phyloP scores from a whole-genome alignment of 2,329 filamentous ascomycete genomes.

The Teratosphaeria nubilosa region DNA sequence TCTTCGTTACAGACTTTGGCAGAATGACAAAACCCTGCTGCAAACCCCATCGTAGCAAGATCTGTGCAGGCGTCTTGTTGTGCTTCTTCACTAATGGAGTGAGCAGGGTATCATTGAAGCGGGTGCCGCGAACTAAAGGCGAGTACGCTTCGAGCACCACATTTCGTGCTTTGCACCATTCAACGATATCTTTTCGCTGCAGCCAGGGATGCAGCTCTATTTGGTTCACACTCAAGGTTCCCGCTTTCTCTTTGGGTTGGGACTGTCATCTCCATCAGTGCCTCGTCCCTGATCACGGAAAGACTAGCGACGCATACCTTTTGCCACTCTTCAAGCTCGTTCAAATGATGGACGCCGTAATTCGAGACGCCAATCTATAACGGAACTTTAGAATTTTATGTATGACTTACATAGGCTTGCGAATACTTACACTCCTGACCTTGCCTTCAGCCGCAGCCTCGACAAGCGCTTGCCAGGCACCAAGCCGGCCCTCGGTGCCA shows the following conservation, averaged over 20 bases:
- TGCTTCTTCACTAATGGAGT: constrained; percentile 45
- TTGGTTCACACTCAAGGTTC: constrained; percentile 58
- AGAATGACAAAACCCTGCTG: constrained; percentile 53
- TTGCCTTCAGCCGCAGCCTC: constrained; percentile 43
- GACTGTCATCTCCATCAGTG: background rate
- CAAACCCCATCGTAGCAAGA: constrained; percentile 52
- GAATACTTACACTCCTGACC: constrained; percentile 34
- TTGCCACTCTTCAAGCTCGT: constrained; percentile 45
- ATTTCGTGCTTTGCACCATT: constrained; percentile 56
- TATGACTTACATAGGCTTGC: too few relatives aligned
- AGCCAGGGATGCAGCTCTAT: constrained; percentile 89
- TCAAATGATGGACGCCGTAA: constrained; percentile 45
- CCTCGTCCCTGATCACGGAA: background rate
- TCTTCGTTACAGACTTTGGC: constrained; percentile 47
- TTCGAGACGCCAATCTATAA: constrained; percentile 38
- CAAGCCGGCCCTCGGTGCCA: constrained; percentile 38
- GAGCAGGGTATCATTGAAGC: constrained; percentile 45
- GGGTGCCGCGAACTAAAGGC: constrained; percentile 31
- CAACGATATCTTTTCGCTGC: constrained; percentile 63
- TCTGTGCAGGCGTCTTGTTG: constrained; percentile 47
- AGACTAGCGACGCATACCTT: constrained; percentile 22
- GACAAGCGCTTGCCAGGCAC: constrained; percentile 45
- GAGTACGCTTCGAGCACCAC: constrained; percentile 41
- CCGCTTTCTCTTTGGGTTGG: background rate
- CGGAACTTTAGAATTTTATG: too few relatives aligned